These are phyloP conservation scores for Phytophthora vignae DNA, from an alignment of 352 stramenopile genomes.

Conservation along the genomic window DNA sequence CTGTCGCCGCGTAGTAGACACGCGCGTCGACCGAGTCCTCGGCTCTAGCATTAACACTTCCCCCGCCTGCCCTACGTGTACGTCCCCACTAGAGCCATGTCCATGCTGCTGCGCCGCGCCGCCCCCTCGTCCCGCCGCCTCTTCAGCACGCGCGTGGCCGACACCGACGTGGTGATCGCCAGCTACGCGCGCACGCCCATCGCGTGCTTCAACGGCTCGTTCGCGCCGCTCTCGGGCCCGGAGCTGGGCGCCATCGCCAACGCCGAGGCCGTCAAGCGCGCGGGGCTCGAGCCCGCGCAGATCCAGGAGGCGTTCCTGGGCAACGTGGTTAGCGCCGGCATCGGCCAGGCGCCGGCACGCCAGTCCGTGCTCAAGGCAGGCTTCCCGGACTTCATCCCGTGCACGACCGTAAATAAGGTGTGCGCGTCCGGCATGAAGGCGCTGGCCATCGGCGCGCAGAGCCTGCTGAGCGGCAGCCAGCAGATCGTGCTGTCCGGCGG, in stretches of 20 bases:
- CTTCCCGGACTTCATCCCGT: constrained; percentile 93
- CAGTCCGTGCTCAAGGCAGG: constrained; percentile 94
- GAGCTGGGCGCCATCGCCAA: constrained; percentile 96
- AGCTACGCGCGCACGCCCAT: constrained; percentile 97
- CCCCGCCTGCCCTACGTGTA: neutral
- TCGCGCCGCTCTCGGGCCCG: constrained; percentile 88
- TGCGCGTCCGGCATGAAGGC: constrained; percentile 97
- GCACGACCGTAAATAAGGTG: constrained; percentile 99
- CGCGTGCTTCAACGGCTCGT: constrained; percentile 93
- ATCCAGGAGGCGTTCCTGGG: constrained; percentile 98
- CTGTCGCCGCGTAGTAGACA: too few species aligned
- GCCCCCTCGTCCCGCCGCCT: constrained; percentile 48
- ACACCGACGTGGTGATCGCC: constrained; percentile 94
- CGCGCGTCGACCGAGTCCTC: too few species aligned
- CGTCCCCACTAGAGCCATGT: neutral
- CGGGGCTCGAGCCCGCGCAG: constrained; percentile 65
- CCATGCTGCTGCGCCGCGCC: constrained; percentile 25
- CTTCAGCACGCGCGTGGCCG: constrained; percentile 74
- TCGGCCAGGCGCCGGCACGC: constrained; percentile 96
- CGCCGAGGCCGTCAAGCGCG: constrained; percentile 76
- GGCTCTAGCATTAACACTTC: neutral
- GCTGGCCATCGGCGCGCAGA: constrained; percentile 86
- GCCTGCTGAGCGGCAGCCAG: constrained; percentile 87
- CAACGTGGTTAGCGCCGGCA: constrained; percentile 96
- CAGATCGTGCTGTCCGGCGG: constrained; percentile 94